These are phyloP conservation scores for Taphrina pruni DNA, from an alignment of 1,139 yeast genomes.

Conservation along the genomic window DNA sequence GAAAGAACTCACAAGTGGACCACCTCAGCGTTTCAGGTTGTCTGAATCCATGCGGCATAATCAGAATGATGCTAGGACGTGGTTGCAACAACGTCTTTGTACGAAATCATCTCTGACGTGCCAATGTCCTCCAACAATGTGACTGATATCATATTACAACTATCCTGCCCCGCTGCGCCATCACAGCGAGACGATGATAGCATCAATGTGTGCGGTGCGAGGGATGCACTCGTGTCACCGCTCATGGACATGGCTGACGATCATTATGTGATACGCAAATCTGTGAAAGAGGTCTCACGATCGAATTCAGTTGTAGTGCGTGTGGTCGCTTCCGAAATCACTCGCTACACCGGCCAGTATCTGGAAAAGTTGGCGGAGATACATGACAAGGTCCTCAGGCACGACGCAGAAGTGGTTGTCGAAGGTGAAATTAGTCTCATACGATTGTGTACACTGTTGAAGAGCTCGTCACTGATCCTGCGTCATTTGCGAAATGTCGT, in stretches of 20 bases:
- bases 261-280: neutral
- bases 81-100: too few species aligned
- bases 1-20: too few species aligned
- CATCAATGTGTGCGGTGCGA: neutral
- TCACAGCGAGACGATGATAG: neutral
- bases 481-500: constrained; percentile 1
- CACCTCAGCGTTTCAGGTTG: too few species aligned
- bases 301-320: constrained; percentile 1
- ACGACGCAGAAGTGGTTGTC: constrained; percentile 2
- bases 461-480: neutral
- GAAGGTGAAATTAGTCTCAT: constrained; percentile 11
- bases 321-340: constrained; percentile 2
- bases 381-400: neutral
- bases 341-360: neutral
- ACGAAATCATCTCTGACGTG: too few species aligned
- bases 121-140: constrained; percentile 4
- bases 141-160: constrained; percentile 5
- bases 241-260: neutral
- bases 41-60: too few species aligned
- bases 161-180: neutral
- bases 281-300: neutral
- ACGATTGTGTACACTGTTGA: neutral
- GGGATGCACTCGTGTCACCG: neutral
- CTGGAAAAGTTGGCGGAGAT: neutral
- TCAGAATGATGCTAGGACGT: too few species aligned